Evolutionary conservation across 2,329 filamentous ascomycete genomes (phyloP).

Genomic region (Chrysoporthe austroafricana): DNA sequence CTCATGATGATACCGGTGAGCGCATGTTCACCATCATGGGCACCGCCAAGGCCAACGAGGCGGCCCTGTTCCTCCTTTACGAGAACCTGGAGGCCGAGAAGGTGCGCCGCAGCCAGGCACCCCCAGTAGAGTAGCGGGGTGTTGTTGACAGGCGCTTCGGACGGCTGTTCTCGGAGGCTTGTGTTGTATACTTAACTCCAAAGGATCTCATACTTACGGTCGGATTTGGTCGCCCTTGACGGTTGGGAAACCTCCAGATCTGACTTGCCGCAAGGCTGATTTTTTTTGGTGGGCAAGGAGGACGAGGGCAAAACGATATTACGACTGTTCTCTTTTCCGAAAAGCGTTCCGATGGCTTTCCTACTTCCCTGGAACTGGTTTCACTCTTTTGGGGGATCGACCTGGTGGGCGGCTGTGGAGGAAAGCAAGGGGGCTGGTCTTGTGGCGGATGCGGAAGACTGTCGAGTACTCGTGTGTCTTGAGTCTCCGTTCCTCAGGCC

Average conservation of each 20-base stretch:
- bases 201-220: slow-evolving; percentile 48
- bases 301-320: slow-evolving; percentile 49
- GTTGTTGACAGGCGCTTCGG: slow-evolving; percentile 24
- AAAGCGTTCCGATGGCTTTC: slow-evolving; percentile 42
- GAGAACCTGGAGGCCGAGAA: slow-evolving; percentile 99
- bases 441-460: slow-evolving; percentile 29
- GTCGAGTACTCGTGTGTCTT: slow-evolving; percentile 11
- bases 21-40: slow-evolving; percentile 99
- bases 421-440: slow-evolving; percentile 21
- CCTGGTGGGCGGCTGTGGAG: slow-evolving; percentile 20
- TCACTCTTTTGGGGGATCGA: slow-evolving; percentile 37
- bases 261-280: slow-evolving; percentile 66
- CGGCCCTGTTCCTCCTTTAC: slow-evolving; percentile 92
- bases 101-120: slow-evolving; percentile 89
- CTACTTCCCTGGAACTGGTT: slow-evolving; percentile 39
- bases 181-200: slow-evolving; percentile 25
- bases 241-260: slow-evolving; percentile 58
- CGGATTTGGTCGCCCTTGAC: slow-evolving; percentile 55
- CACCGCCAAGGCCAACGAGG: slow-evolving; percentile 90
- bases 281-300: slow-evolving; percentile 50
- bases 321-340: slow-evolving; percentile 40
- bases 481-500: slow-evolving; percentile 19
- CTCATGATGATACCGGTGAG: slow-evolving; percentile 96
- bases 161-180: slow-evolving; percentile 24
- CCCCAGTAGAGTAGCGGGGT: slow-evolving; percentile 52